Evolutionary conservation across 805 yeast species (phyloP).

Genomic region (Myxozyma neglecta): DNA sequence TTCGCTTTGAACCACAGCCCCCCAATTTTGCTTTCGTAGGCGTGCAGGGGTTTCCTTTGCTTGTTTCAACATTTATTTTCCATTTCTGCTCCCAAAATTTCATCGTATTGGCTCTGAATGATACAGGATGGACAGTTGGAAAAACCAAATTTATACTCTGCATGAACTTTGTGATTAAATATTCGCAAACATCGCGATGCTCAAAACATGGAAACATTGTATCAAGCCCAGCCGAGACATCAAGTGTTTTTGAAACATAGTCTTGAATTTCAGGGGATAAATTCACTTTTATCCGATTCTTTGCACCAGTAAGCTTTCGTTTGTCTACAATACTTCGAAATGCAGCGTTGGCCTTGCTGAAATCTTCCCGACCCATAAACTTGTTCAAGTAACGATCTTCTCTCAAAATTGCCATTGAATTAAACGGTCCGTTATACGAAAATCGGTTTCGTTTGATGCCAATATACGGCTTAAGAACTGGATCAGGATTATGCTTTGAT

Average conservation of each 20-base stretch:
- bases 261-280: slow-evolving; percentile 6
- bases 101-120: slow-evolving; percentile 21
- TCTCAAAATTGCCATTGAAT: background rate
- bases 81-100: slow-evolving; percentile 23
- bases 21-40: background rate
- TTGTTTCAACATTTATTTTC: background rate
- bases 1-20: slow-evolving; percentile 3
- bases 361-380: background rate
- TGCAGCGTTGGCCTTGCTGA: background rate
- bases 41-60: background rate
- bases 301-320: background rate
- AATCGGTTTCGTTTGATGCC: slow-evolving; percentile 19
- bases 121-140: slow-evolving; percentile 29
- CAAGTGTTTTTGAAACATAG: background rate
- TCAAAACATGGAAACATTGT: slow-evolving; percentile 29
- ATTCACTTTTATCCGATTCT: background rate
- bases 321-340: background rate
- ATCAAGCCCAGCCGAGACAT: slow-evolving; percentile 1
- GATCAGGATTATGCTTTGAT: background rate
- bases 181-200: slow-evolving; percentile 31
- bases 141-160: slow-evolving; percentile 31
- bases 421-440: slow-evolving; percentile 18
- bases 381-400: slow-evolving; percentile 7
- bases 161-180: slow-evolving; percentile 31
- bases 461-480: slow-evolving; percentile 8